Percentiles rank a stretch among this genome's conserved stretches.
These are phyloP conservation scores for Pseudonectria buxi DNA, from an alignment of 2,329 filamentous ascomycete species.

Conservation along the genomic window DNA sequence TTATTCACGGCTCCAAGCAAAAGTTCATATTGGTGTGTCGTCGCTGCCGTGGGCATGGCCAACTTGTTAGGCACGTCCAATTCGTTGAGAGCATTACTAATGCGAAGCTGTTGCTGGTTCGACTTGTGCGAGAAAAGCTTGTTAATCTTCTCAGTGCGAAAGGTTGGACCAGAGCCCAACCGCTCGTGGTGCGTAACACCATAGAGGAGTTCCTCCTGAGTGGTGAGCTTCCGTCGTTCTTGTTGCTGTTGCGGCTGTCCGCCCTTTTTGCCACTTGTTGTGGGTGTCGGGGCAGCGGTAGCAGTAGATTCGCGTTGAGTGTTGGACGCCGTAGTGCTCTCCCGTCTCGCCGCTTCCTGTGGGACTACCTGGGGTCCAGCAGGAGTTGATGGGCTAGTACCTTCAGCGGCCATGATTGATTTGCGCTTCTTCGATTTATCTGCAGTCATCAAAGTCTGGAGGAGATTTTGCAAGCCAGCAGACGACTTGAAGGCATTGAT, in stretches of 20 bases:
- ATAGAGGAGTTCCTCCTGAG: slow-evolving; percentile 71
- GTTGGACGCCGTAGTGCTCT: slow-evolving; percentile 46
- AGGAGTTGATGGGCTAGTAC: slow-evolving; percentile 37
- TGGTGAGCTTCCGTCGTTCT: slow-evolving; percentile 63
- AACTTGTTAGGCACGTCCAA: slow-evolving; percentile 64
- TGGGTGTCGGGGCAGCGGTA: slow-evolving; percentile 27
- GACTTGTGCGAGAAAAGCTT: slow-evolving; percentile 74
- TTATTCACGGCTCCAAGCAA: slow-evolving; percentile 61
- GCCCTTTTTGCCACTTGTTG: slow-evolving; percentile 44
- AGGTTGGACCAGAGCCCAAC: slow-evolving; percentile 76
- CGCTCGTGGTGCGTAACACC: slow-evolving; percentile 83
- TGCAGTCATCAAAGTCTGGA: slow-evolving; percentile 73
- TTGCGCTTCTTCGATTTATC: slow-evolving; percentile 89
- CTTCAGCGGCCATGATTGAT: slow-evolving; percentile 57
- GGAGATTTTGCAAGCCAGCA: slow-evolving; percentile 68
- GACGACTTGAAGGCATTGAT: slow-evolving; percentile 75
- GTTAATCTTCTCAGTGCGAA: slow-evolving; percentile 76
- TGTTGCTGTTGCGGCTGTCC: slow-evolving; percentile 21
- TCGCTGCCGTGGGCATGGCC: slow-evolving; percentile 66
- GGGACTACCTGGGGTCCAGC: slow-evolving; percentile 33
- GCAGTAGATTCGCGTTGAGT: slow-evolving; percentile 29
- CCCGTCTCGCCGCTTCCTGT: slow-evolving; percentile 37
- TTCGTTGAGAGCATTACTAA: slow-evolving; percentile 64
- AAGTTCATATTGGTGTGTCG: slow-evolving; percentile 64
- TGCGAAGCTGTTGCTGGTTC: slow-evolving; percentile 67